Conservation (phyloP, 345 rosid genomes). For the Lepidium aucheri region DNA sequence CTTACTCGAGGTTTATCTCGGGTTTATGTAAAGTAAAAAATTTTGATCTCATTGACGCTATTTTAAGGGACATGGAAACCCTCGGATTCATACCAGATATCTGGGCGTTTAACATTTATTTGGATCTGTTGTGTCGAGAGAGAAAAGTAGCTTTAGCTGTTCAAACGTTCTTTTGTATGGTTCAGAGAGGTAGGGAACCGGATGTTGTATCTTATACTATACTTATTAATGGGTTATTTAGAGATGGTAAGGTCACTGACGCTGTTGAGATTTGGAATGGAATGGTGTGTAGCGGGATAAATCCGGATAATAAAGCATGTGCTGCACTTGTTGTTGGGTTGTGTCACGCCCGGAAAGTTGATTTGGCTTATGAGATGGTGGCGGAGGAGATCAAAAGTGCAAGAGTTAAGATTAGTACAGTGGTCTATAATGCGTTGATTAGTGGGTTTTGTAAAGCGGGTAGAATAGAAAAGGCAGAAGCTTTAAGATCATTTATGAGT, state of each 20-base stretch:
- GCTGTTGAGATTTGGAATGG: constrained; percentile 58
- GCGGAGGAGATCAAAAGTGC: constrained; percentile 53
- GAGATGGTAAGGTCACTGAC: constrained; percentile 39
- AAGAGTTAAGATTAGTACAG: constrained; percentile 43
- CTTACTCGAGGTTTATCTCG: constrained; percentile 91
- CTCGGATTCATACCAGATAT: constrained; percentile 60
- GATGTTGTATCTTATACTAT: constrained; percentile 85
- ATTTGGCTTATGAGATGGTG: constrained; percentile 78
- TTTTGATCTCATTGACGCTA: constrained; percentile 45
- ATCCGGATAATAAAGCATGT: constrained; percentile 58
- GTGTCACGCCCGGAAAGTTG: constrained; percentile 67
- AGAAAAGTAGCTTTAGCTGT: constrained; percentile 44
- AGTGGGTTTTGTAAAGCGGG: constrained; percentile 71
- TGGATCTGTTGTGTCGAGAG: constrained; percentile 63
- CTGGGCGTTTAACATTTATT: constrained; percentile 72
- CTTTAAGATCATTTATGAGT: constrained; percentile 62
- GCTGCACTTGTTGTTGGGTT: constrained; percentile 59
- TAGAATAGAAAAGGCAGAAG: constrained; percentile 68
- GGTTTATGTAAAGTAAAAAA: constrained; percentile 59
- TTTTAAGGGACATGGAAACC: constrained; percentile 62
- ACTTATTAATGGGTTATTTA: constrained; percentile 59
- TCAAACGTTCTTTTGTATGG: constrained; percentile 50
- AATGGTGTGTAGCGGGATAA: constrained; percentile 53
- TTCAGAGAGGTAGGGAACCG: constrained; percentile 58
- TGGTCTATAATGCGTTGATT: constrained; percentile 70